Evolutionary conservation across 495 filamentous ascomycete genomes (phyloP), one percentile per base, ranked within the genome.

Genomic region (Penicillium diatomitis): DNA sequence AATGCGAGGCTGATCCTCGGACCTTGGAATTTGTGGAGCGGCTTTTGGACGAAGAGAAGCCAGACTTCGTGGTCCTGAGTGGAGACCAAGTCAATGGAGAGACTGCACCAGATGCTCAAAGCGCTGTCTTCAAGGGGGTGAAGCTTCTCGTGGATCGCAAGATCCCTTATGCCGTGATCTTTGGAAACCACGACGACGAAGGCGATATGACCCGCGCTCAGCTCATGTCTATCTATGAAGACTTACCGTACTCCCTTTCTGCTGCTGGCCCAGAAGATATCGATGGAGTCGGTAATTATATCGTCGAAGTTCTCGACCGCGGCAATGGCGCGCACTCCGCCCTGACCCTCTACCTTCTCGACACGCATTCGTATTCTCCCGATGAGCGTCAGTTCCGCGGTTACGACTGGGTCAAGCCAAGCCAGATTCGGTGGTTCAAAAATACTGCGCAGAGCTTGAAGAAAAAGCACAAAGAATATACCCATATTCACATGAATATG

Each of bases 151-250:
- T 91, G 51, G 80, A 88, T 59, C 88, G 84, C 61, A 85, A 86
- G 54, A 86, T 96, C 38, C 94, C 92, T 0, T 98, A 91, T 57
- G 91, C 89, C 35, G 81, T 84, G 41, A 97, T 98, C 47, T 95
- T 96, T 58, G 92, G 92, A 38, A 98, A 98, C 62, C 92, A 98
- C 65, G 92, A 98, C 62, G 90, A 97, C 62, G 91, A 96, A 73
- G 86, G 87, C 10, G 77, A 88, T 42, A 74, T 95, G 47, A 76
- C 81, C 27, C 84, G 94, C 27, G 67, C 75, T 4, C 79, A 79
- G 4, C 81, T 87, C 52, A 97, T 97, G 91, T 71, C 80, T 5
- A 74, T 98, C 27, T 81, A 92, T 34, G 81, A 95, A 65, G 78
- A 82, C 2, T 75, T 98, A 1, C 94, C 92, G 5, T 97, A 88